Evolutionary conservation across 2,329 filamentous ascomycete species (phyloP), one percentile per base, ranked within the genome.

Genomic region (Ophiosphaerella narmari): DNA sequence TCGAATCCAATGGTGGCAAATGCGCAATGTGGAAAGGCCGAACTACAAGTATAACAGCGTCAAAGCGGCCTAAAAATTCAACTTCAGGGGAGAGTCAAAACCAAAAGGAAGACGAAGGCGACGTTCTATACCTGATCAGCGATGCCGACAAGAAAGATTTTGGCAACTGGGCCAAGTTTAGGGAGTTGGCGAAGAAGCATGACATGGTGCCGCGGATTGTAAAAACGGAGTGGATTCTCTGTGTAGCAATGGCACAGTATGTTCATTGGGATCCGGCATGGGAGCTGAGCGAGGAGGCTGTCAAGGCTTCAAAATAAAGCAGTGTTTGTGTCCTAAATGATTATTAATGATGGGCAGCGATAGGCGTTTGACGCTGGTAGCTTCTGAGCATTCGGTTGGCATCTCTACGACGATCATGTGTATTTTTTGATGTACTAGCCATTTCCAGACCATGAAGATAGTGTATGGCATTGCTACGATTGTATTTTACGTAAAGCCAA

Each of bases 161-260:
- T 68, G 82, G 82, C 56, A 75, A 96, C 48, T 97, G 92, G 90
- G 77, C 81, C 12, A 86, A 85, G 52, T 99, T 99, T 71, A 80
- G 85, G 48, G 84, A 89, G 43, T 86, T 96, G 83, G 92, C 90
- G 2, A 77, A 81, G 55, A 87, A 86, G 60, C 87, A 89, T 38
- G 87, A 90, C 67, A 91, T 93, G 82, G 82, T 86, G 59, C 87
- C 92, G 2, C 81, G 89, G 45, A 86, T 99, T 35, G 91, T 97
- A 21, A 83, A 83, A 39, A 84, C 89, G 2, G 92, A 99, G 68
- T 99, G 94, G 94, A 73, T 99, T 63, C 77, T 99, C 49, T 88
- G 92, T 66, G 86, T 91, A 52, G 90, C 91, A 4, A 93, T 99
- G 89, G 86, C 84, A 63, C 94, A 99, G 75, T 81, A 91, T 72